phyloP scores from a whole-genome alignment of 257 asterid genomes.

The Solanum sejunctum region DNA sequence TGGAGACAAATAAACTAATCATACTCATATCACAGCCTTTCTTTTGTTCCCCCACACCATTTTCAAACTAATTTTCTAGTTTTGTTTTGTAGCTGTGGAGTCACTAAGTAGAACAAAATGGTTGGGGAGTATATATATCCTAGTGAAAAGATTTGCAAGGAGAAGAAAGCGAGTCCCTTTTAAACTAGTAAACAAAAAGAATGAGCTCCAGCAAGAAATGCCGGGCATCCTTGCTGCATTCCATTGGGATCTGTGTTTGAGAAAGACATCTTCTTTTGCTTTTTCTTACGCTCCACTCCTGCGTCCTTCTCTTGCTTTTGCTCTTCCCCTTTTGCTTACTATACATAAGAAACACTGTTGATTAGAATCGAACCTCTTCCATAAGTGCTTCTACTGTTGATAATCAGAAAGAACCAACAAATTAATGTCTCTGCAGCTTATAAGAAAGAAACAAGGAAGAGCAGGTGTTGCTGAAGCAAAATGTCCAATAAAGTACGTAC shows the following conservation, averaged over 20 bases:
- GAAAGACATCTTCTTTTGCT: slow-evolving; percentile 89
- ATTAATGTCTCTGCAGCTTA: background rate
- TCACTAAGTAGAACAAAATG: slow-evolving; percentile 16
- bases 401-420: background rate
- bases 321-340: slow-evolving; percentile 12
- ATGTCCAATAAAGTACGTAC: background rate
- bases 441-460: background rate
- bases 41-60: slow-evolving; percentile 14
- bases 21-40: slow-evolving; percentile 7
- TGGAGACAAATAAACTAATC: slow-evolving; percentile 50
- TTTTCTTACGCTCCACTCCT: slow-evolving; percentile 12
- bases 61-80: slow-evolving; percentile 8
- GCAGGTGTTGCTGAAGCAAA: background rate
- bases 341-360: background rate
- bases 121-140: slow-evolving; percentile 12
- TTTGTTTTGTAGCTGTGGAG: slow-evolving; percentile 67
- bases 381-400: background rate
- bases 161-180: slow-evolving; percentile 28
- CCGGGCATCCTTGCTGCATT: slow-evolving; percentile 72
- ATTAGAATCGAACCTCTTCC: background rate
- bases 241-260: slow-evolving; percentile 92
- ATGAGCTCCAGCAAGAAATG: slow-evolving; percentile 83
- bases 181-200: slow-evolving; percentile 79
- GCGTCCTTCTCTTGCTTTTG: slow-evolving; percentile 2
- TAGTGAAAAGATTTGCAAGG: slow-evolving; percentile 43